These are phyloP conservation scores for Mycena kentingensis DNA, from an alignment of 768 basidiomycete genomes.

Conservation along the genomic window DNA sequence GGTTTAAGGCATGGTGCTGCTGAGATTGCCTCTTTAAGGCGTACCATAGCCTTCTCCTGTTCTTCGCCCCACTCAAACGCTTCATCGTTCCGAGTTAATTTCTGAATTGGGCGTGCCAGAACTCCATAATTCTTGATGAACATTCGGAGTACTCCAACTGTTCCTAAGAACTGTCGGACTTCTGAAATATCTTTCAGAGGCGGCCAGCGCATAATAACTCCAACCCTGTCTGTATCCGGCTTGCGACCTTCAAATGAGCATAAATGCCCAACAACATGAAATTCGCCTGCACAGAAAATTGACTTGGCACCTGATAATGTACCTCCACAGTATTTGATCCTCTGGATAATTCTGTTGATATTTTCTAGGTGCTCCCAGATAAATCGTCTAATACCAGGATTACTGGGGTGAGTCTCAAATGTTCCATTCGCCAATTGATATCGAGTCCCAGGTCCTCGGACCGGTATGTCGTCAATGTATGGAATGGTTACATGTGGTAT, in stretches of 20 bases:
- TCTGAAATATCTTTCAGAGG: no score
- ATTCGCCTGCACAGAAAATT: no score
- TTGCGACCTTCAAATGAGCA: no score
- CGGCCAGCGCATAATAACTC: no score
- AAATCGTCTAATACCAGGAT: conserved; percentile 31
- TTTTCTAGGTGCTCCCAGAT: conserved; percentile 40
- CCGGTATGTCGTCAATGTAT: no score
- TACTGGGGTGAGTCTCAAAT: conserved; percentile 25
- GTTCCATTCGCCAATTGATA: background rate
- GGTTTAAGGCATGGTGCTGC: conserved; percentile 27
- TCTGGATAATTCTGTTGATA: conserved; percentile 38
- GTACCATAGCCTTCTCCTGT: conserved; percentile 27
- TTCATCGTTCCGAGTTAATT: conserved; percentile 7
- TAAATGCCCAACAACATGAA: no score
- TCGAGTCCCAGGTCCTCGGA: background rate
- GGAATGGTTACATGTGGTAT: conserved; percentile 9
- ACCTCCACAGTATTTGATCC: no score
- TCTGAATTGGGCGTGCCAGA: conserved; percentile 6
- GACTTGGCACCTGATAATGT: no score
- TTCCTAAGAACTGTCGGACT: conserved; percentile 11
- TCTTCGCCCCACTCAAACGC: conserved; percentile 31
- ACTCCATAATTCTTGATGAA: conserved; percentile 23
- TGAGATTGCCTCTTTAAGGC: conserved; percentile 18
- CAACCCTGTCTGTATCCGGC: conserved; percentile 27
- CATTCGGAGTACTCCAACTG: conserved; percentile 7